Conservation (phyloP, 2,329 filamentous ascomycete genomes). For the Penicillium crustosum region DNA sequence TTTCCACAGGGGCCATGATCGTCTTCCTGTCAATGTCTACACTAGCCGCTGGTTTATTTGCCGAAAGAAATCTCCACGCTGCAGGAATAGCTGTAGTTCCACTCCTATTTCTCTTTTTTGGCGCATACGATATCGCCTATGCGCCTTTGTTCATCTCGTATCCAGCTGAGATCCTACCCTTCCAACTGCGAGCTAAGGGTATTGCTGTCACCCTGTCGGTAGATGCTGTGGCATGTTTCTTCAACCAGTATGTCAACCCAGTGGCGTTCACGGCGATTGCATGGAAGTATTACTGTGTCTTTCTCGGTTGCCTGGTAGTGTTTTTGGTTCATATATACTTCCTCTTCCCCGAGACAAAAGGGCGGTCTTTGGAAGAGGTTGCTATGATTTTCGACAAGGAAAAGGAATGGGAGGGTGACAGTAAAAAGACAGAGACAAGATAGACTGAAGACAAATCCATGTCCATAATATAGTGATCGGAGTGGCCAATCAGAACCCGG, state of each 20-base stretch:
- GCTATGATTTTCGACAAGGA: constrained; percentile 23
- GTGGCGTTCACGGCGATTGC: constrained; percentile 40
- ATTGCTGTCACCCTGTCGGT: constrained; percentile 30
- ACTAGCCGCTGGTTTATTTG: constrained; percentile 22
- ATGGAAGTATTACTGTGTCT: constrained; percentile 47
- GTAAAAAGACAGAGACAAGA: background rate
- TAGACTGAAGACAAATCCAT: background rate
- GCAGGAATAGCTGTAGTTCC: constrained; percentile 36
- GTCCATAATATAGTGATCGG: too few species aligned
- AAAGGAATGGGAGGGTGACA: background rate
- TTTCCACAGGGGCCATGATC: constrained; percentile 22
- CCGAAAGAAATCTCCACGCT: constrained; percentile 21
- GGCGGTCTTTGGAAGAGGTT: constrained; percentile 26
- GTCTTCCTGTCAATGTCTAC: constrained; percentile 26
- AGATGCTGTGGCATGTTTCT: constrained; percentile 33
- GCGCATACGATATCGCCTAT: constrained; percentile 34
- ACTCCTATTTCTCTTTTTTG: constrained; percentile 37
- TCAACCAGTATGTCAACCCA: constrained; percentile 47
- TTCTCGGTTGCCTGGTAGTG: constrained; percentile 36
- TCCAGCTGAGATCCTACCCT: constrained; percentile 37
- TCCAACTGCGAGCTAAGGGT: constrained; percentile 38
- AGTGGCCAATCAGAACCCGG: background rate
- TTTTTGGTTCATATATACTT: constrained; percentile 41
- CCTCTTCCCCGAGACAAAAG: constrained; percentile 35
- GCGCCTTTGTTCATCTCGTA: constrained; percentile 32